Base-by-base conservation (phyloP, 1,284 basidiomycete genomes). In the Trametes polyzona region DNA sequence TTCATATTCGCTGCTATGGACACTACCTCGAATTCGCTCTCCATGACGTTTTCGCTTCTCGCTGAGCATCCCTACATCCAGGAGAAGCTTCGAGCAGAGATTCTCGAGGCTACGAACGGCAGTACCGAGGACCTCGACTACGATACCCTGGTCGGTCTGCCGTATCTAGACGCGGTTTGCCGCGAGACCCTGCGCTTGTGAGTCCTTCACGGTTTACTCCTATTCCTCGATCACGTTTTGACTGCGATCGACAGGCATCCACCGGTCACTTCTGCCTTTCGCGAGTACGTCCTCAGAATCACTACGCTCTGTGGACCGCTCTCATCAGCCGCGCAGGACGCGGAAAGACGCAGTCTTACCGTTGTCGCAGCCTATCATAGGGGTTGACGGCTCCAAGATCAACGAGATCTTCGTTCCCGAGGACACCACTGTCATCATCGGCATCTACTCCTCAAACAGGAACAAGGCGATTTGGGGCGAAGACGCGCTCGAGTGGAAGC, bases 401-500 rank as follows among this genome's bases (percentile, higher is more conserved):
- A 33, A 27, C 16, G 62, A 64, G 27, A 36, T 67, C 7, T 35
- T 50, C n/a, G 44, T 67, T 6, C 44, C 53, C 10, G 52, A 55
- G 30, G 62, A 54, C 17, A 54, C 60, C 3, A 23, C 37, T 6
- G 21, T 63, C 16, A 12, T 67, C 5, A 14, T 64, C 11, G 52
- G 59, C 36, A n/a, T 61, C 23, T 41, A 55, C 23, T 60, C 58
- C 4, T 57, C 48, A 11, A 67, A 67, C 48, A 36, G 27, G 4
- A 62, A 58, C 55, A 54, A 55, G 42, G 48, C 52, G 9, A 14
- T 65, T 11, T 67, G 65, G 65, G 65, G 65, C 26, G 62, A 63
- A 10, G 65, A 67, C 23, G 61, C 62, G 8, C 27, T 40, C 12
- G 65, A 65, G 41, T 67, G 65, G 65, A 65, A 62, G 52, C 65